Base-by-base conservation (phyloP, 2,329 filamentous ascomycete genomes). In the Paramyrothecium roridum region DNA sequence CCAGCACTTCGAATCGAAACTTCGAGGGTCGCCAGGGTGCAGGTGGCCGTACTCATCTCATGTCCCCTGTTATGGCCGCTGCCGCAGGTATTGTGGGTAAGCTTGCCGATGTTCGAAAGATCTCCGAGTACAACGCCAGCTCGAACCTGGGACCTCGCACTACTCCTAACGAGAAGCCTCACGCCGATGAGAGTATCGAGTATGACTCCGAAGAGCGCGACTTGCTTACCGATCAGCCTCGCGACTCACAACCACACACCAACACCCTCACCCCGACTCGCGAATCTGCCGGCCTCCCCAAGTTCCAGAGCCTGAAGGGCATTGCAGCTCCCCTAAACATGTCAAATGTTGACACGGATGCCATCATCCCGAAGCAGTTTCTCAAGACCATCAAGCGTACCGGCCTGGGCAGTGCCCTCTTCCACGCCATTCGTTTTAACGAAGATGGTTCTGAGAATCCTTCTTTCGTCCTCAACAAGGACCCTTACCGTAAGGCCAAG, bases 311-410 rank as follows among this genome's bases (percentile, higher is more conserved):
- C 49, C 84, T 96, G 63, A 93, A 89, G 76, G 95, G 93, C 56
- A 88, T 93, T 61, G 91, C 92, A 1, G 95, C 93, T 12, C 91
- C 91, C 2, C 78, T 99, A 73, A 90, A 96, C 59, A 86, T 89
- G 65, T 82, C 89, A 62, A 99, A 99, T 72, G 87, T 97, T 65
- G 95, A 99, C 77, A 99, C 95, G n/a, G 95, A 99, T 67, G 93
- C 93, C 69, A 97, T 98, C 74, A 99, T 99, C 64, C 95, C 95
- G 61, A 99, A 99, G 77, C 95, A 99, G 73, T 99, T 98, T 79
- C 84, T 99, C 61, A 99, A 98, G 80, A 99, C 95, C 45, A 98
- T 98, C 77, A 98, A 98, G 83, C 91, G 95, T 56, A 96, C 93
- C 2, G 95, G 95, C 61, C 89, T 99, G 11, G 93, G 93, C 56